Evolutionary conservation across 2,329 filamentous ascomycete genomes (phyloP), one percentile per base, ranked within the genome.

Genomic region (Microsporum ferrugineum): DNA sequence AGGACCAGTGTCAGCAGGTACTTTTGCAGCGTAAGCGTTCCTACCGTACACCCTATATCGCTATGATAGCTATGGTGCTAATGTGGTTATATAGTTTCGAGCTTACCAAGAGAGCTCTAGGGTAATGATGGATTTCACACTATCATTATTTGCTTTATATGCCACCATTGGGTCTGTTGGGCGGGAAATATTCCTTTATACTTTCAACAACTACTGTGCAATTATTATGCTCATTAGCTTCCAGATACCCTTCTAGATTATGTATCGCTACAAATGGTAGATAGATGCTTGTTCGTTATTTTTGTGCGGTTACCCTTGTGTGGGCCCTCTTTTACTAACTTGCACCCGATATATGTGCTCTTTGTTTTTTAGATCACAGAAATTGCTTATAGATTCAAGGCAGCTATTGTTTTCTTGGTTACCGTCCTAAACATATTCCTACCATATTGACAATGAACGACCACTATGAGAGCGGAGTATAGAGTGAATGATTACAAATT

Each of bases 1-100:
- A 58, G 95, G 97, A 91, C 94, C 94, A 6, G 94, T 99, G 56
- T 94, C 88, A 73, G 94, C 92, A 1, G 92, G 92, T n/a, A 99
- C 94, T 1, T 99, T 99, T 80, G 90, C 89, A 34, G 91, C 94
- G 67, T 82, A 74, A 64, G 73, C 73, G 61, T 60, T 47, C 38
- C 59, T 29, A 63, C 34, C 27, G 61, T 51, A 10, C 34, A 51
- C 5, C 12, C 57, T 47, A 38, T 39, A 12, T n/a, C 29, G 6
- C 3, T 59, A 7, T 23, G 10, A 5, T 10, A 41, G 8, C 38
- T n/a, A 7, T 58, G 14, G 12, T 10, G 43, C 57, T 63, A 66
- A 68, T 68, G 41, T 12, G 7, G 4, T 8, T 5, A 36, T 49
- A 61, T 60, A 78, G 76, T 65, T 76, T 78, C 60, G 77, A 78